These are phyloP conservation scores for Gymnopilus dilepis DNA, from an alignment of 768 basidiomycete genomes.

Conservation along the genomic window DNA sequence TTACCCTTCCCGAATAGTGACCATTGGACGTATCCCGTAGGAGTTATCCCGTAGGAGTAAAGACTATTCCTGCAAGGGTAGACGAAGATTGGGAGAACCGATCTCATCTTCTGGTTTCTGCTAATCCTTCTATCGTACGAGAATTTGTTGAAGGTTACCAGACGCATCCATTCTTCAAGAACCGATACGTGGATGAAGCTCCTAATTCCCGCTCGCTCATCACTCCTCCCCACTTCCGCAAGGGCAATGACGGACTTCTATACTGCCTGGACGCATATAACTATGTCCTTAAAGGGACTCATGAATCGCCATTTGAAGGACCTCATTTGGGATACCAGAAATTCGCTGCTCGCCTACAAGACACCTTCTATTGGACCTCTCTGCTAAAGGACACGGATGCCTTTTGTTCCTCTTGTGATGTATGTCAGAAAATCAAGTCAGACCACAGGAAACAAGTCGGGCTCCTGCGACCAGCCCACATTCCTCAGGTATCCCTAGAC, in stretches of 20 bases:
- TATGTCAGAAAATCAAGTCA: slow-evolving; percentile 32
- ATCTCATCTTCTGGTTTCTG: neutral
- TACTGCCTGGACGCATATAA: slow-evolving; percentile 27
- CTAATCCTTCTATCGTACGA: slow-evolving; percentile 14
- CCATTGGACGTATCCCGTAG: slow-evolving; percentile 18
- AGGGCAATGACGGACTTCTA: slow-evolving; percentile 11
- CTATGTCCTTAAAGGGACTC: slow-evolving; percentile 16
- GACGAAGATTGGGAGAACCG: slow-evolving; percentile 10
- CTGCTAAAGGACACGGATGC: slow-evolving; percentile 17
- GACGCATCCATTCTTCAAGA: slow-evolving; percentile 3
- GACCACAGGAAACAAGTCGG: slow-evolving; percentile 22
- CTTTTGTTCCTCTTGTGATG: slow-evolving; percentile 24
- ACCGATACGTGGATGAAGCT: neutral
- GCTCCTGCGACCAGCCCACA: slow-evolving; percentile 25
- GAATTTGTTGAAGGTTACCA: slow-evolving; percentile 21
- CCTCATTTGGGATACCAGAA: slow-evolving; percentile 12
- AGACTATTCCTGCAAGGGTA: slow-evolving; percentile 23
- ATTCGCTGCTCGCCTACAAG: slow-evolving; percentile 15
- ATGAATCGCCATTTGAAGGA: slow-evolving; percentile 23
- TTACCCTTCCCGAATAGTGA: neutral
- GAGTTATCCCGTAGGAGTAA: slow-evolving; percentile 1
- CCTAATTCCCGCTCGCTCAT: neutral
- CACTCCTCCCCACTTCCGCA: slow-evolving; percentile 2
- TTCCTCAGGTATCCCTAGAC: slow-evolving; percentile 26
- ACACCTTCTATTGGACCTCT: slow-evolving; percentile 15